phyloP scores from a whole-genome alignment of 768 basidiomycete genomes.

The Daedalea quercina region DNA sequence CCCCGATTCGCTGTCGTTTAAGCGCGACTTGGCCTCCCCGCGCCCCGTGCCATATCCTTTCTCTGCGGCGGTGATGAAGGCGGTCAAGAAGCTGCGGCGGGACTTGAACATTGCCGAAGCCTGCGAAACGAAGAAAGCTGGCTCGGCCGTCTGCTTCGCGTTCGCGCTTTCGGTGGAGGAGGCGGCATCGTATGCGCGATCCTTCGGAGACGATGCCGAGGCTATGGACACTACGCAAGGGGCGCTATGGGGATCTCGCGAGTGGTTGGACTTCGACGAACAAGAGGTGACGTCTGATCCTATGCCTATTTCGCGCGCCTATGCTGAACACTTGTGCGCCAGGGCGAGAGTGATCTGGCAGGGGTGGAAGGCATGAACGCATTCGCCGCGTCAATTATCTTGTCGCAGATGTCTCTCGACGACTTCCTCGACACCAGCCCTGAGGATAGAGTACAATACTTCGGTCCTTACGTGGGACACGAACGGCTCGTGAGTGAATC shows the following conservation, averaged over 20 bases:
- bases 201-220: conserved; percentile 55
- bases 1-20: conserved; percentile 36
- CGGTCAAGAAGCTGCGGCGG: conserved; percentile 60
- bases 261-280: conserved; percentile 55
- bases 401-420: conserved; percentile 47
- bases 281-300: conserved; percentile 35
- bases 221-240: conserved; percentile 34
- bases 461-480: conserved; percentile 40
- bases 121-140: conserved; percentile 40
- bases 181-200: conserved; percentile 47
- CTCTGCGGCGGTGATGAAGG: conserved; percentile 61
- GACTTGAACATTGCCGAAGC: conserved; percentile 58
- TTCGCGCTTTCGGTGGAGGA: conserved; percentile 58
- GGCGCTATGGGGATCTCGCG: conserved; percentile 50
- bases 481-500: conserved; percentile 42
- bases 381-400: conserved; percentile 60
- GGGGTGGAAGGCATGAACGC: conserved; percentile 57
- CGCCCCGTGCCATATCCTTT: conserved; percentile 25
- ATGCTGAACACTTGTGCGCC: conserved; percentile 23
- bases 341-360: conserved; percentile 61
- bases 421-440: conserved; percentile 47
- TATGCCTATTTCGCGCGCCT: neutral
- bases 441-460: conserved; percentile 39
- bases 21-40: conserved; percentile 9
- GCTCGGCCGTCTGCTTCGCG: conserved; percentile 42